Evolutionary conservation across 2,329 filamentous ascomycete genomes (phyloP).

Genomic region (Zymoseptoria ardabiliae): DNA sequence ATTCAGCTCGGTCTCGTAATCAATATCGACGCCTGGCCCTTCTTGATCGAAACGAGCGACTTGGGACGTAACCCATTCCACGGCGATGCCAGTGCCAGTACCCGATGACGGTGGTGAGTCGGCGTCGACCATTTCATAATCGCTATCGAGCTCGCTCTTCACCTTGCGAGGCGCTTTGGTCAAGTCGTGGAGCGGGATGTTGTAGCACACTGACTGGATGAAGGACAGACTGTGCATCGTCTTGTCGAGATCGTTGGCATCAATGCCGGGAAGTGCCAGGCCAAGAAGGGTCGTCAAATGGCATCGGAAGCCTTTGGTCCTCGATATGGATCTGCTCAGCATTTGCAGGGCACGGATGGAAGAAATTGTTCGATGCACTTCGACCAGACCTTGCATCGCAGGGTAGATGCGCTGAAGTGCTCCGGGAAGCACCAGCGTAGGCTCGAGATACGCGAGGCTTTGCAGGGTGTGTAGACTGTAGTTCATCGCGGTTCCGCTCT

Average conservation of each 20-base stretch:
- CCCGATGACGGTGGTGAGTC: slow-evolving; percentile 10
- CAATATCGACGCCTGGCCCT: slow-evolving; percentile 74
- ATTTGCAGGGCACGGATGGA: slow-evolving; percentile 88
- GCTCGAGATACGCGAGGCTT: slow-evolving; percentile 82
- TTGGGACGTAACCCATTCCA: slow-evolving; percentile 89
- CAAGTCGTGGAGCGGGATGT: slow-evolving; percentile 83
- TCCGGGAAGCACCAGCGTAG: slow-evolving; percentile 82
- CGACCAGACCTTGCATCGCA: slow-evolving; percentile 89
- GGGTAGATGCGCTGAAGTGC: slow-evolving; percentile 95
- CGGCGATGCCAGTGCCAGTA: slow-evolving; percentile 53
- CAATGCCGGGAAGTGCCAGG: slow-evolving; percentile 85
- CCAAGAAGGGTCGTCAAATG: slow-evolving; percentile 93
- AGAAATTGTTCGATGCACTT: slow-evolving; percentile 92
- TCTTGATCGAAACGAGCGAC: slow-evolving; percentile 90
- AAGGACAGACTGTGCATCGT: slow-evolving; percentile 91
- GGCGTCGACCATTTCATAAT: slow-evolving; percentile 24
- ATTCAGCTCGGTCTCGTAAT: slow-evolving; percentile 73
- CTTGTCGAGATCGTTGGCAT: slow-evolving; percentile 96
- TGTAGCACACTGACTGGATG: slow-evolving; percentile 92
- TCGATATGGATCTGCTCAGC: slow-evolving; percentile 82
- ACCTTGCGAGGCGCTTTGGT: slow-evolving; percentile 49
- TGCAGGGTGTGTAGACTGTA: slow-evolving; percentile 88
- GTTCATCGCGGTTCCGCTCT: slow-evolving; percentile 84
- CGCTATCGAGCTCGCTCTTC: slow-evolving; percentile 27
- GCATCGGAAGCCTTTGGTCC: slow-evolving; percentile 91